Evolutionary conservation across 2,329 filamentous ascomycete species (phyloP), one percentile per base, ranked within the genome.

Genomic region (Grosmannia serpens): DNA sequence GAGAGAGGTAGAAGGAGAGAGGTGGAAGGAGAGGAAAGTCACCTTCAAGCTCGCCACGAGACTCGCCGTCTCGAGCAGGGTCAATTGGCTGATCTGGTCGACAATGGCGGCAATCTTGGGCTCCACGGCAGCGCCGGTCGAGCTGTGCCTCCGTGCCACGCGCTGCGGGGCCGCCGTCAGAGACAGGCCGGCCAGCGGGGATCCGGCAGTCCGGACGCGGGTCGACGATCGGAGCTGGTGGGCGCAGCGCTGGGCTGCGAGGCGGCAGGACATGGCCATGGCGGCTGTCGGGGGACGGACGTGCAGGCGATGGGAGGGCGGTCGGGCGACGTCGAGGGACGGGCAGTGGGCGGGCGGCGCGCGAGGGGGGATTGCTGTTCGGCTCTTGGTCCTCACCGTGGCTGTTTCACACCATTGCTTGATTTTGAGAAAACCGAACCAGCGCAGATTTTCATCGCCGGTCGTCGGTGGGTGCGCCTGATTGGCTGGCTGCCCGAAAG

Each of bases 41-140:
- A 97, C 94, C 88, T 99, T 99, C 71, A 99, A 79, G 74, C 85
- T 90, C 58, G 91, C 85, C 58, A 99, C 94, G 61, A 99, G 80
- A 72, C 97, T 94, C 60, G 95, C 92, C 46, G 94, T 99, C 82
- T 99, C 95, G 68, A 99, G 78, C 60, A 99, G 81, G 51, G 91
- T 99, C 82, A 99, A 87, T 83, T 94, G 86, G 76, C 92, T 95
- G 74, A 99, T 99, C 76, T 99, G 91, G 73, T 99, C 91, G 69
- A 99, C 94, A 70, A 99, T 99, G 61, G 83, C 84, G 67, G 86
- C 75, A 68, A 99, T 96, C 83, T 99, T 99, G 63, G 94, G 91
- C 76, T 89, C 95, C 62, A 78, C 74, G 59, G 83, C 84, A 58
- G 83, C 84, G 58, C 91, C 88, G 67, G 90, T 91, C 63, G 90